Conservation (phyloP, 2,329 filamentous ascomycete species). For the Geosmithia flava region DNA sequence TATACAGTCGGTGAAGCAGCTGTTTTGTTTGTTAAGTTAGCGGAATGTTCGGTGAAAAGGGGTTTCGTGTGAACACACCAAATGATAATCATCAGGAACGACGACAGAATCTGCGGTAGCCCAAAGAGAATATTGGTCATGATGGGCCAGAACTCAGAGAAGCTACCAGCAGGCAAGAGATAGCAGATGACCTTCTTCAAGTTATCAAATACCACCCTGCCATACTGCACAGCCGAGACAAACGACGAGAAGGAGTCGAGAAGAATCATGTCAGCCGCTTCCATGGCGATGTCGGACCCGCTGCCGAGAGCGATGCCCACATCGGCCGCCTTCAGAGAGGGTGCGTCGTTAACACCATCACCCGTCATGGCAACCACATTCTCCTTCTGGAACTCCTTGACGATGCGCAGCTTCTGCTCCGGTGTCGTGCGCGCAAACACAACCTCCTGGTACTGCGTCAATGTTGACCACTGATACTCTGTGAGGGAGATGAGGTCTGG, state of each 20-base stretch:
- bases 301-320: slow-evolving; percentile 73
- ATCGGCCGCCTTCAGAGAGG: slow-evolving; percentile 67
- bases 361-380: slow-evolving; percentile 74
- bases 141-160: slow-evolving; percentile 65
- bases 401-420: slow-evolving; percentile 68
- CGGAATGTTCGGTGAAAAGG: no score
- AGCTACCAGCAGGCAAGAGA: slow-evolving; percentile 60
- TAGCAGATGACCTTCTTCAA: slow-evolving; percentile 63
- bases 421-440: slow-evolving; percentile 66
- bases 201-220: slow-evolving; percentile 68
- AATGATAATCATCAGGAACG: slow-evolving; percentile 60
- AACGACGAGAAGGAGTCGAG: slow-evolving; percentile 63
- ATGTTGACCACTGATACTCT: slow-evolving; percentile 54
- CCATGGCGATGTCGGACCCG: slow-evolving; percentile 73
- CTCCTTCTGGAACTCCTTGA: slow-evolving; percentile 57
- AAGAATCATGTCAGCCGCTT: slow-evolving; percentile 70
- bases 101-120: slow-evolving; percentile 59
- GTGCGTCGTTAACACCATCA: slow-evolving; percentile 79
- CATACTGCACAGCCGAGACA: slow-evolving; percentile 60
- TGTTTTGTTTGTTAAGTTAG: slow-evolving; percentile 10
- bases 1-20: slow-evolving; percentile 66
- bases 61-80: no score
- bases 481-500: slow-evolving; percentile 54
- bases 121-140: slow-evolving; percentile 62
- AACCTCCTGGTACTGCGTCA: slow-evolving; percentile 56